Conservation (phyloP, 2,329 filamentous ascomycete genomes). For the Periglandula ipomoeae region DNA sequence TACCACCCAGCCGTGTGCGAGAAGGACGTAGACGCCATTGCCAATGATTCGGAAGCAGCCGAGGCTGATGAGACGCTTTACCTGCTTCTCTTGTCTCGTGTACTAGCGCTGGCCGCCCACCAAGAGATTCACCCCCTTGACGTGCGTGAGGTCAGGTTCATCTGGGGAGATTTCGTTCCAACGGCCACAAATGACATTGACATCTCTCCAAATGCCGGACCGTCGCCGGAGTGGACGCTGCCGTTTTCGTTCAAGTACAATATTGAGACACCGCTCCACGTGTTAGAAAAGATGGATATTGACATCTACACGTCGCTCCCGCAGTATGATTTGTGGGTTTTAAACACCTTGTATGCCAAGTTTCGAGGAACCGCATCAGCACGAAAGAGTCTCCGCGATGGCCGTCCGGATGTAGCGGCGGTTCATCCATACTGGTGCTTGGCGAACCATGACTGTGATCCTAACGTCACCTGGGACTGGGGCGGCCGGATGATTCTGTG, state of each 20-base stretch:
- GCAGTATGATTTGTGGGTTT: slow-evolving; percentile 66
- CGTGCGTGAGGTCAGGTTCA: slow-evolving; percentile 55
- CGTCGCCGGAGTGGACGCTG: slow-evolving; percentile 56
- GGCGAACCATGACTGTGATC: slow-evolving; percentile 92
- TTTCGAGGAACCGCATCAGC: slow-evolving; percentile 90
- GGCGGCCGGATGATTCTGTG: slow-evolving; percentile 66
- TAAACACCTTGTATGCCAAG: slow-evolving; percentile 88
- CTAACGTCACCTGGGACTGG: slow-evolving; percentile 94
- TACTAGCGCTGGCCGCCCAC: slow-evolving; percentile 54
- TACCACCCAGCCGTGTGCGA: slow-evolving; percentile 61
- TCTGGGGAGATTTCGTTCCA: slow-evolving; percentile 59
- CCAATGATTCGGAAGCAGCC: slow-evolving; percentile 51
- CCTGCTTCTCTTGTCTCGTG: slow-evolving; percentile 51
- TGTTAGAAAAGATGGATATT: slow-evolving; percentile 77
- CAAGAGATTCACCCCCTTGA: slow-evolving; percentile 54
- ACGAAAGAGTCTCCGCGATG: slow-evolving; percentile 64
- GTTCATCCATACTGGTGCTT: slow-evolving; percentile 95
- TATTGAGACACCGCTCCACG: slow-evolving; percentile 63
- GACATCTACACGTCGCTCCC: slow-evolving; percentile 56
- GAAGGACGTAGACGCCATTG: slow-evolving; percentile 55
- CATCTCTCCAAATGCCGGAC: slow-evolving; percentile 42
- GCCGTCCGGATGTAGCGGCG: slow-evolving; percentile 81
- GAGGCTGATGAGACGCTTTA: slow-evolving; percentile 55
- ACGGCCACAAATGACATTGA: slow-evolving; percentile 43
- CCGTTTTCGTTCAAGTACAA: slow-evolving; percentile 73